Evolutionary conservation across 2,329 filamentous ascomycete species (phyloP).

Genomic region (Colletotrichum somersetense): DNA sequence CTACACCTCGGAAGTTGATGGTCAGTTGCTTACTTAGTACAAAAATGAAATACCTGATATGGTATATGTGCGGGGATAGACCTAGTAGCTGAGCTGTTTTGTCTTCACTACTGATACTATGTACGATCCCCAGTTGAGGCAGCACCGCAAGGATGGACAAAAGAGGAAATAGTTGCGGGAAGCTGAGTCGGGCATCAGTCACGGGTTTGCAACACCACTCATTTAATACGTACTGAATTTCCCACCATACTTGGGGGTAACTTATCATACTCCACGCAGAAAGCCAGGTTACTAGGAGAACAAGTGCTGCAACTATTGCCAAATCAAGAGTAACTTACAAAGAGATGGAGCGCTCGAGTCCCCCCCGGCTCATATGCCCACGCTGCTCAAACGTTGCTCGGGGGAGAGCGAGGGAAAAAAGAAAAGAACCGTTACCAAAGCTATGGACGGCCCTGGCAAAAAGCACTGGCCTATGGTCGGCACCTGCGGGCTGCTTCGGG

Average conservation of each 20-base stretch:
- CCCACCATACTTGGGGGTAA: not conserved
- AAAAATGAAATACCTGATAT: conserved; percentile 27
- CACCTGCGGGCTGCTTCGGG: conserved; percentile 7
- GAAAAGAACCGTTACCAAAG: conserved; percentile 15
- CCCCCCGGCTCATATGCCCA: not conserved
- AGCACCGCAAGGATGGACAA: conserved; percentile 31
- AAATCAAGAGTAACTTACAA: conserved; percentile 27
- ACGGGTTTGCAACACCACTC: not conserved
- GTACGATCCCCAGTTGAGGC: conserved; percentile 18
- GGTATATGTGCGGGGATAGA: conserved; percentile 30
- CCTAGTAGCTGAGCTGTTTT: conserved; percentile 17
- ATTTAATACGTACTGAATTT: not conserved
- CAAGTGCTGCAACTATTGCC: conserved; percentile 17
- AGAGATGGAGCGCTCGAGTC: not conserved
- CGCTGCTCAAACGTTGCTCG: conserved; percentile 1
- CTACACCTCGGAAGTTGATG: not conserved
- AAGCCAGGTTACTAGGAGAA: not conserved
- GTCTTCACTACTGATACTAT: not conserved
- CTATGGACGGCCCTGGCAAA: not conserved
- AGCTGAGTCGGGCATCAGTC: not conserved
- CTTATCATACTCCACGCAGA: not conserved
- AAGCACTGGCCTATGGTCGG: not conserved
- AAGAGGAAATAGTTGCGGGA: conserved; percentile 40
- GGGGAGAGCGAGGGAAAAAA: not conserved
- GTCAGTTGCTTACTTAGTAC: not conserved